Base-by-base conservation (phyloP, 441 rosid genomes). In the Arabidopsis hybrid region DNA sequence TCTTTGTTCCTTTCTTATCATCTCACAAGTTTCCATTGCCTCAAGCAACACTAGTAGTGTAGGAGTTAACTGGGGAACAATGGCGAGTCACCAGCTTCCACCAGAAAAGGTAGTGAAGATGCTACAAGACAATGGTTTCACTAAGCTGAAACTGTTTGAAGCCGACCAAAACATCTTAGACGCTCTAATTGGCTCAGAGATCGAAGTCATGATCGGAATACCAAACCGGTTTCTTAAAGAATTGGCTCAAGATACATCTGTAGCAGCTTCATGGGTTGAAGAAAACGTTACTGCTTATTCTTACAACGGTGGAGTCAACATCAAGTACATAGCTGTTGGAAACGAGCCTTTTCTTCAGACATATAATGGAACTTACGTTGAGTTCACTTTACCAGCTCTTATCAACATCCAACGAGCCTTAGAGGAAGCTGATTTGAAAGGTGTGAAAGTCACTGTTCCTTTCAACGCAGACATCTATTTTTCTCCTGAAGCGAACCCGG, bases 311-410 rank as follows among this genome's bases (percentile, higher is more conserved):
- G 91, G 91, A 57, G 91, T 87, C 75, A 83, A 83, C 60, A 83
- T 87, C 87, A 87, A 79, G 88, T 85, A 85, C 67, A 79, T 87
- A 50, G 89, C 89, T 50, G 91, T 85, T 6, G 91, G 91, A n/a
- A 87, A 87, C 60, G 91, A 87, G 31, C 91, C 91, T n/a, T 87
- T 87, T 49, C 82, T 87, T 58, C 75, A 69, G 71, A 72, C 83
- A 32, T 87, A 87, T 68, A 85, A 85, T 52, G 81, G 78, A 58
- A 80, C 86, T 3, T 87, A 79, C 49, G 45, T 79, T 34, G 79
- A 75, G 46, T 36, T 63, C 65, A 85, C 86, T n/a, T 67, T 85
- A 75, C 89, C 91, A 26, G 91, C 91, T 50, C 79, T 87, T 5
- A 58, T 76, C 43, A 87, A 87, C 72, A 70, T 87, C 21, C 83